A percentile compares a stretch with the other conserved stretches of the same genome.
Conservation (phyloP, 2,329 filamentous ascomycete species). For the Penicillium griseofulvum region DNA sequence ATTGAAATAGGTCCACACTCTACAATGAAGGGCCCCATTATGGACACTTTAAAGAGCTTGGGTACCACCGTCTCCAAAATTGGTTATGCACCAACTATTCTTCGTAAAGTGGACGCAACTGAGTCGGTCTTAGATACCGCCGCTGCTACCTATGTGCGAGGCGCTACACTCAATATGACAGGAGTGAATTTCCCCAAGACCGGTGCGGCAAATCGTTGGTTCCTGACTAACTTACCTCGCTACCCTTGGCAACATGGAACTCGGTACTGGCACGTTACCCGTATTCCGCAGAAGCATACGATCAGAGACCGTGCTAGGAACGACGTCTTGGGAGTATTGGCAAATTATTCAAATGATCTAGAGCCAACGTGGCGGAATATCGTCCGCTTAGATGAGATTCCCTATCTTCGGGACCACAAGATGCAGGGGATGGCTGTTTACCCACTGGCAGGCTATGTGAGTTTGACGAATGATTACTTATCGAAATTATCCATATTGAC, state of each 20-base stretch:
- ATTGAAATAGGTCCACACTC: constrained; percentile 39
- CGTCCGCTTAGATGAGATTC: constrained; percentile 23
- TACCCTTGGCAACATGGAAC: constrained; percentile 53
- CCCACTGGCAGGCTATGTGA: constrained; percentile 26
- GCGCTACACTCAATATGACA: constrained; percentile 15
- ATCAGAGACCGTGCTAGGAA: constrained; percentile 21
- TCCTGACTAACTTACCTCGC: constrained; percentile 36
- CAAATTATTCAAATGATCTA: constrained; percentile 26
- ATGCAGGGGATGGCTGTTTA: constrained; percentile 33
- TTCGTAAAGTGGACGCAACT: constrained; percentile 23
- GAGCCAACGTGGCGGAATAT: constrained; percentile 30
- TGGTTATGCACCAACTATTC: constrained; percentile 23
- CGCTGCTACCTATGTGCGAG: constrained; percentile 18
- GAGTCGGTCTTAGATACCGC: constrained; percentile 24
- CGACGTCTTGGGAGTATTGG: constrained; percentile 27
- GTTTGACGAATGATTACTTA: background rate
- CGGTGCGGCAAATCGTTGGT: constrained; percentile 12
- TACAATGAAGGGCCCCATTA: constrained; percentile 33
- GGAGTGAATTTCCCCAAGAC: constrained; percentile 20
- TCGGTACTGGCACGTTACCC: constrained; percentile 45
- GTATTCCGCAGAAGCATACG: constrained; percentile 34
- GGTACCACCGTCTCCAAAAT: constrained; percentile 13
- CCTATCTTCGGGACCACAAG: constrained; percentile 31
- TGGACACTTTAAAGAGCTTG: constrained; percentile 26
- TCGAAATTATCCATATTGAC: background rate